These are phyloP conservation scores for Niveomyces coronatus DNA, from an alignment of 2,329 filamentous ascomycete species.

Conservation along the genomic window DNA sequence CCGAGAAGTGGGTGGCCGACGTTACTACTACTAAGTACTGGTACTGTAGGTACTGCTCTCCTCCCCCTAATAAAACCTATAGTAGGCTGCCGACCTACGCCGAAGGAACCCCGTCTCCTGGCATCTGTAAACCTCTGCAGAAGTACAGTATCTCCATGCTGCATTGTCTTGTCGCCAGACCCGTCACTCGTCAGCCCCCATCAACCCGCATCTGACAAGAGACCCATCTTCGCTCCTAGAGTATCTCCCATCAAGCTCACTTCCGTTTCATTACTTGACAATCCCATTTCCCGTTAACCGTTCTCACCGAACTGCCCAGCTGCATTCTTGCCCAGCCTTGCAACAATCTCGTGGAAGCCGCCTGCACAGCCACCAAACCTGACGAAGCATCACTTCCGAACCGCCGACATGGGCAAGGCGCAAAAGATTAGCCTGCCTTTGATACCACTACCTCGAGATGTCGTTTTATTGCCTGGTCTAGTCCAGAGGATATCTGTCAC, in stretches of 20 bases:
- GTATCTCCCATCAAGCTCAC: conserved; percentile 6
- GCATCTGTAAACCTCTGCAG: too few species aligned
- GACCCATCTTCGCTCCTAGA: not conserved
- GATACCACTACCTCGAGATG: conserved; percentile 70
- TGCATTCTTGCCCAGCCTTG: not conserved
- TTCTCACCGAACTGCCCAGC: not conserved
- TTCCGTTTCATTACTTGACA: not conserved
- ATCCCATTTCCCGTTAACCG: not conserved
- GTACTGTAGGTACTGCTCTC: too few species aligned
- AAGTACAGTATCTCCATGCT: not conserved
- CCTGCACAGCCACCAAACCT: conserved; percentile 3
- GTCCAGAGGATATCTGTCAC: conserved; percentile 76
- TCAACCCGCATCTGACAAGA: conserved; percentile 4
- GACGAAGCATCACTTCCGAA: too few species aligned
- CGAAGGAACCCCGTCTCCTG: too few species aligned
- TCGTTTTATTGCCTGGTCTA: conserved; percentile 76
- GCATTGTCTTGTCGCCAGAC: not conserved
- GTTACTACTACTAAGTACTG: too few species aligned
- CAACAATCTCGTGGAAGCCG: conserved; percentile 4
- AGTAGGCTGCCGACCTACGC: too few species aligned
- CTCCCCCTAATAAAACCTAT: too few species aligned
- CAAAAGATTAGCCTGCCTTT: conserved; percentile 53
- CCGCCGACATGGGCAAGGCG: conserved; percentile 26
- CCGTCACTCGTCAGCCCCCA: not conserved
- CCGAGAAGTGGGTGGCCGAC: too few species aligned